phyloP scores from a whole-genome alignment of 2,329 filamentous ascomycete genomes.

The Pseudogymnoascus sp. region DNA sequence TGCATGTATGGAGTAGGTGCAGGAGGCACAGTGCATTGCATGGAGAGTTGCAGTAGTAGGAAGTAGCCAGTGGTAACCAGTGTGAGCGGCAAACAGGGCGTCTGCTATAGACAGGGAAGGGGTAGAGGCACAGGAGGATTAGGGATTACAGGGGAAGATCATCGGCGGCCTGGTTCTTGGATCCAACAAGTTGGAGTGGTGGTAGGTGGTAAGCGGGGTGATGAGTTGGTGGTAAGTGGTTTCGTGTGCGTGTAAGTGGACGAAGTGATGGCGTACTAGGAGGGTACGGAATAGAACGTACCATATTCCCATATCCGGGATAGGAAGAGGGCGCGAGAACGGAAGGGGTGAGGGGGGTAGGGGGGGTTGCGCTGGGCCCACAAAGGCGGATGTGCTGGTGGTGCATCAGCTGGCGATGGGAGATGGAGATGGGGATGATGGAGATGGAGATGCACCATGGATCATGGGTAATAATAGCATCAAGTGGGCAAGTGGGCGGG shows the following conservation, averaged over 20 bases:
- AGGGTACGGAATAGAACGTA: neutral
- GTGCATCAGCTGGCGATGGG: constrained; percentile 4
- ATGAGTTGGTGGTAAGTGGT: neutral
- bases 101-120: neutral
- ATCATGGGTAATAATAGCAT: constrained; percentile 5
- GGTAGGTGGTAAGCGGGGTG: no score
- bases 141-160: neutral
- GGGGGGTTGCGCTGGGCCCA: neutral
- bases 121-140: neutral
- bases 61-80: neutral
- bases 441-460: no score
- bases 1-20: neutral
- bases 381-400: neutral
- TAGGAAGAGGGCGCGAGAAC: neutral
- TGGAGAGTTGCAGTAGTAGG: neutral
- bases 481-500: neutral
- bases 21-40: neutral
- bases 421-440: no score
- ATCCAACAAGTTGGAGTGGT: neutral
- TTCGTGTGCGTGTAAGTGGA: no score
- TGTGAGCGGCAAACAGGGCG: neutral
- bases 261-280: neutral
- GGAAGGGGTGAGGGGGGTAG: neutral
- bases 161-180: neutral
- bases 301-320: constrained; percentile 6